Percentiles rank a stretch among this genome's conserved stretches.
Evolutionary conservation across 2,329 filamentous ascomycete species (phyloP).

Genomic region (Ampelomyces quisqualis): DNA sequence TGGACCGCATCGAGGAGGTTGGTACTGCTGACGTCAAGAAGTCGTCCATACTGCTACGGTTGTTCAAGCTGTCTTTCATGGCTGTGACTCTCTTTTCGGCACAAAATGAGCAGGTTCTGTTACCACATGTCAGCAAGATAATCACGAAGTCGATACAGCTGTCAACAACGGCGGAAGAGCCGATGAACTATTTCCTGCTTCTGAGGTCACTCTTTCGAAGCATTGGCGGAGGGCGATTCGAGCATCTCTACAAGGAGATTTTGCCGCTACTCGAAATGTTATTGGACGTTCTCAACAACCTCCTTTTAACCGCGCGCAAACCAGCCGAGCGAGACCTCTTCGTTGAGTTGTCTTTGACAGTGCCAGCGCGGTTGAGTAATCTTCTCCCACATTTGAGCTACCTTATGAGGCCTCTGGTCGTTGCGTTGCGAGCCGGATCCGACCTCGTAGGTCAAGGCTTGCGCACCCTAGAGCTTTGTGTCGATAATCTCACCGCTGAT

Average conservation of each 20-base stretch:
- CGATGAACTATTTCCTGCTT: constrained; percentile 97
- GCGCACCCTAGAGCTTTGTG: constrained; percentile 89
- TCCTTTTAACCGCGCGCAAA: constrained; percentile 86
- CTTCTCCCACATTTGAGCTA: constrained; percentile 93
- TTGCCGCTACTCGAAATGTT: constrained; percentile 95
- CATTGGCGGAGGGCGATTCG: constrained; percentile 95
- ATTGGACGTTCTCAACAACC: constrained; percentile 92
- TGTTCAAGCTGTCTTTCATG: constrained; percentile 99
- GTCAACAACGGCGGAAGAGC: constrained; percentile 92
- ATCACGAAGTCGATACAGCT: constrained; percentile 96
- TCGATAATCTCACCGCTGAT: constrained; percentile 96
- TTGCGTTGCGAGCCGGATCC: constrained; percentile 84
- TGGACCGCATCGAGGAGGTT: constrained; percentile 94
- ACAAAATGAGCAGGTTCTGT: constrained; percentile 92
- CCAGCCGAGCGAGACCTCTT: constrained; percentile 91
- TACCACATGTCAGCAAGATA: constrained; percentile 95
- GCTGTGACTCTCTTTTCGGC: constrained; percentile 92
- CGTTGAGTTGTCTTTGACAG: constrained; percentile 93
- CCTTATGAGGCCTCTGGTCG: constrained; percentile 95
- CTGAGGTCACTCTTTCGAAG: constrained; percentile 90
- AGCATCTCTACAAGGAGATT: constrained; percentile 98
- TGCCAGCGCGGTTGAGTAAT: constrained; percentile 91
- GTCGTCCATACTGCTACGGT: constrained; percentile 84
- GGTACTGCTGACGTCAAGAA: constrained; percentile 89
- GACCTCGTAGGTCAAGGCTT: constrained; percentile 94